Conservation (phyloP, 768 basidiomycete genomes). For the Tulasnella sp. region DNA sequence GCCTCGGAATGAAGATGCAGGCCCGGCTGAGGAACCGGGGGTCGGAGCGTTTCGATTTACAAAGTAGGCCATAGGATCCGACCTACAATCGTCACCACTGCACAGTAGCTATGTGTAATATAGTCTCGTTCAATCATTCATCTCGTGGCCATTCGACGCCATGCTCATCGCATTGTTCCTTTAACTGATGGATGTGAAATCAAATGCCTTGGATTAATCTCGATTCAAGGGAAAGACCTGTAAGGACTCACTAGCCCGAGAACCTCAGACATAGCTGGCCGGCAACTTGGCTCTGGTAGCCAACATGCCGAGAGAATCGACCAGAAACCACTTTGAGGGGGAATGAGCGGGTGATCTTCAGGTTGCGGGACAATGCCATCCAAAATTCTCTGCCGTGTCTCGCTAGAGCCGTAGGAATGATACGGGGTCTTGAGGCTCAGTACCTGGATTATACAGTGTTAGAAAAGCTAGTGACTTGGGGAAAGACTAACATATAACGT, state of each 20-base stretch:
- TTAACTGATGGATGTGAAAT: background rate
- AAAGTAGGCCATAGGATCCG: no score
- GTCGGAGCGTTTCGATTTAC: no score
- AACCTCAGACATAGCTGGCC: background rate
- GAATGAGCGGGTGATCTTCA: conserved; percentile 1
- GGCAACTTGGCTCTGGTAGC: background rate
- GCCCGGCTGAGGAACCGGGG: no score
- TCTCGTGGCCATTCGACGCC: background rate
- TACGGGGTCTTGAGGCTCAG: background rate
- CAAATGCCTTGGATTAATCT: background rate
- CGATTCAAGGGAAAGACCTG: background rate
- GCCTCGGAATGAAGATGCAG: no score
- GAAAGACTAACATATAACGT: background rate
- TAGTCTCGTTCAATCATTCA: background rate
- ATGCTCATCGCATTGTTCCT: background rate
- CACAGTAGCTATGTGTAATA: no score
- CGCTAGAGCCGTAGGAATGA: background rate
- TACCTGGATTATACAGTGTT: background rate
- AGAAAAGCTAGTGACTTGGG: background rate
- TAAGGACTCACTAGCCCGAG: background rate
- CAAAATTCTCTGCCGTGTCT: background rate
- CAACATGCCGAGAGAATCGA: background rate
- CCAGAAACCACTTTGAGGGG: background rate
- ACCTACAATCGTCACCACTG: no score
- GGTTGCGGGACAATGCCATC: background rate